Percentiles rank a stretch among this genome's conserved stretches.
These are phyloP conservation scores for Penicillium sp. DNA, from an alignment of 2,329 filamentous ascomycete species.

Conservation along the genomic window DNA sequence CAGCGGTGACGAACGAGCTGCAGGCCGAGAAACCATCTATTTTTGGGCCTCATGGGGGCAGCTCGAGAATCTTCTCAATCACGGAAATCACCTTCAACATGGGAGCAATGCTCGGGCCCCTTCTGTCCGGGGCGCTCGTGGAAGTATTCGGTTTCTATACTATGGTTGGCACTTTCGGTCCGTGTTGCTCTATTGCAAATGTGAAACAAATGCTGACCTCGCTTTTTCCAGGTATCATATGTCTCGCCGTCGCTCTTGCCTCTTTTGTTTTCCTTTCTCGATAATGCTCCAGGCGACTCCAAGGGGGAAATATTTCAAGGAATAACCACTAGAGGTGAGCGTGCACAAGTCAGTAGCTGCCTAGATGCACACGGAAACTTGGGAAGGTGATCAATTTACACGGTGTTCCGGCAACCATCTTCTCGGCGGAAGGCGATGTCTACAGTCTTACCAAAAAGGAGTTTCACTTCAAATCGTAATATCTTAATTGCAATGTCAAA, in stretches of 20 bases:
- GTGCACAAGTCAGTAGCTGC: too few relatives aligned
- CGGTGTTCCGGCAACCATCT: too few relatives aligned
- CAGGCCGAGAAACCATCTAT: constrained; percentile 20
- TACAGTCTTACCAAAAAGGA: neutral
- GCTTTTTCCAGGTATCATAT: neutral
- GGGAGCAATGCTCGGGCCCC: constrained; percentile 25
- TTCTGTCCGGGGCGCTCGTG: constrained; percentile 18
- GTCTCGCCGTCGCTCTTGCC: neutral
- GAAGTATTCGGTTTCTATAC: neutral
- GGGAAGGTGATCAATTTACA: too few relatives aligned
- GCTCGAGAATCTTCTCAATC: constrained; percentile 23
- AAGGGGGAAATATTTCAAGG: accelerated
- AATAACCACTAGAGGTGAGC: neutral
- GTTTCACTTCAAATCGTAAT: neutral
- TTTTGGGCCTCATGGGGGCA: constrained; percentile 28
- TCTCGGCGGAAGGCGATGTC: too few relatives aligned
- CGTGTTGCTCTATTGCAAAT: neutral
- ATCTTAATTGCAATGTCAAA: neutral
- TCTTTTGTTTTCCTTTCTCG: neutral
- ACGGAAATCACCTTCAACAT: constrained; percentile 21
- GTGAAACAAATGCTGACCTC: neutral
- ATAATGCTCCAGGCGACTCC: neutral
- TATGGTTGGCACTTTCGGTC: neutral
- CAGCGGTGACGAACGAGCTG: constrained; percentile 21
- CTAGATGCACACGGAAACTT: too few relatives aligned